Evolutionary conservation across 108 stramenopile species (phyloP).

Genomic region (Pseudonitzschia multiseries): DNA sequence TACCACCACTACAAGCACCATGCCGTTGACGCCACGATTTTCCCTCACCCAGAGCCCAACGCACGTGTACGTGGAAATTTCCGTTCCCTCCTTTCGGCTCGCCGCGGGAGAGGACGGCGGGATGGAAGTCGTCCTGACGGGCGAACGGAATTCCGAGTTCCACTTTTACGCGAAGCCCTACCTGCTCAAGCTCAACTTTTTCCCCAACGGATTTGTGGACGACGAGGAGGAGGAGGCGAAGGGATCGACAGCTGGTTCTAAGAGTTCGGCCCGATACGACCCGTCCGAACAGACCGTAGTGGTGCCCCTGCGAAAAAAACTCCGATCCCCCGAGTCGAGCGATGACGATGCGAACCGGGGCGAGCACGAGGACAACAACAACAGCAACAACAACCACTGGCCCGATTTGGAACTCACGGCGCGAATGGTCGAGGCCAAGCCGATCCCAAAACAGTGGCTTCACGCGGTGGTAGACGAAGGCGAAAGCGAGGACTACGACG

Average conservation of each 20-base stretch:
- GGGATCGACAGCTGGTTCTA: neutral
- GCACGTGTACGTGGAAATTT: slow-evolving; percentile 54
- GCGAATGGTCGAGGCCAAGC: slow-evolving; percentile 48
- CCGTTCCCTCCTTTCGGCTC: slow-evolving; percentile 77
- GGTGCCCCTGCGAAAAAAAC: slow-evolving; percentile 44
- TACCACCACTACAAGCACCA: no score
- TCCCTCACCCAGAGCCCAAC: slow-evolving; percentile 54
- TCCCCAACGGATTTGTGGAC: slow-evolving; percentile 33
- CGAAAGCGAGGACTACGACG: slow-evolving; percentile 6
- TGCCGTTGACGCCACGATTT: slow-evolving; percentile 83
- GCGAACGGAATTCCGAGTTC: slow-evolving; percentile 44
- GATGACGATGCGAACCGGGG: neutral
- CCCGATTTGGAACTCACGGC: slow-evolving; percentile 74
- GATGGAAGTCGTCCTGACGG: slow-evolving; percentile 47
- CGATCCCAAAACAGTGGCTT: slow-evolving; percentile 40
- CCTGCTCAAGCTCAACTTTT: slow-evolving; percentile 61
- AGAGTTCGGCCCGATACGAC: slow-evolving; percentile 37
- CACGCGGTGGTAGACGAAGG: slow-evolving; percentile 32
- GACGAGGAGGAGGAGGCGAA: neutral
- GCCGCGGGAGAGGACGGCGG: slow-evolving; percentile 42
- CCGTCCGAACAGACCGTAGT: slow-evolving; percentile 45
- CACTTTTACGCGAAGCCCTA: slow-evolving; percentile 76
- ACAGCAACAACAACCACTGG: slow-evolving; percentile 54
- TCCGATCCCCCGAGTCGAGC: slow-evolving; percentile 20
- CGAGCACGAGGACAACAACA: no score